Evolutionary conservation across 805 yeast species (phyloP).

Genomic region (Alloascoidea hylecoeti): DNA sequence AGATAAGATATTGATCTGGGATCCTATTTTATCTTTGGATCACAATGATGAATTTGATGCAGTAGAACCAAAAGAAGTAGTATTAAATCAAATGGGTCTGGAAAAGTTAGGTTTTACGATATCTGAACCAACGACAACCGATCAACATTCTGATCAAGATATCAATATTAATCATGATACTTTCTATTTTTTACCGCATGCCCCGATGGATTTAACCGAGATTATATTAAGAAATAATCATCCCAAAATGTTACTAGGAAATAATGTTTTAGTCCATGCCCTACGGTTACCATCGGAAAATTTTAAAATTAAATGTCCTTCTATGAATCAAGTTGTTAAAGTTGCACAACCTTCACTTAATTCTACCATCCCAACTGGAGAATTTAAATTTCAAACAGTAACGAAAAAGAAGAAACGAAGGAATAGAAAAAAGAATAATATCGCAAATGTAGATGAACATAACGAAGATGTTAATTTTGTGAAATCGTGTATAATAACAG

Average conservation of each 20-base stretch:
- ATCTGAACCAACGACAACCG: conserved; percentile 10
- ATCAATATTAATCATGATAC: conserved; percentile 9
- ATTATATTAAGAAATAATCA: conserved; percentile 15
- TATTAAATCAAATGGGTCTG: conserved; percentile 14
- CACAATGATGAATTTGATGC: conserved; percentile 23
- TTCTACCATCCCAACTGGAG: conserved; percentile 6
- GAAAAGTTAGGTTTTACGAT: conserved; percentile 13
- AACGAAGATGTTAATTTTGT: too few species aligned
- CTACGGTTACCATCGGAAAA: conserved; percentile 10
- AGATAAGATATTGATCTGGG: conserved; percentile 33
- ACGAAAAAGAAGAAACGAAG: background rate
- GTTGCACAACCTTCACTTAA: too few species aligned
- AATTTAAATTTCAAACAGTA: conserved; percentile 6
- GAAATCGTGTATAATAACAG: too few species aligned
- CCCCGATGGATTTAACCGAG: conserved; percentile 42
- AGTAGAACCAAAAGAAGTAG: background rate
- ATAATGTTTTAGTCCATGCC: conserved; percentile 13
- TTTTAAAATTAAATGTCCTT: conserved; percentile 28
- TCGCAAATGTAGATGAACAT: too few species aligned
- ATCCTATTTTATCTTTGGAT: conserved; percentile 40
- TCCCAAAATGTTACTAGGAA: conserved; percentile 24
- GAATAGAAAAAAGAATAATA: conserved; percentile 1
- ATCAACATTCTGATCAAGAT: conserved; percentile 13
- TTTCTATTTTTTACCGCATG: conserved; percentile 63
- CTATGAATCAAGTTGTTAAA: conserved; percentile 23